phyloP scores from a whole-genome alignment of 2,329 filamentous ascomycete genomes.

The Phoma sp. region DNA sequence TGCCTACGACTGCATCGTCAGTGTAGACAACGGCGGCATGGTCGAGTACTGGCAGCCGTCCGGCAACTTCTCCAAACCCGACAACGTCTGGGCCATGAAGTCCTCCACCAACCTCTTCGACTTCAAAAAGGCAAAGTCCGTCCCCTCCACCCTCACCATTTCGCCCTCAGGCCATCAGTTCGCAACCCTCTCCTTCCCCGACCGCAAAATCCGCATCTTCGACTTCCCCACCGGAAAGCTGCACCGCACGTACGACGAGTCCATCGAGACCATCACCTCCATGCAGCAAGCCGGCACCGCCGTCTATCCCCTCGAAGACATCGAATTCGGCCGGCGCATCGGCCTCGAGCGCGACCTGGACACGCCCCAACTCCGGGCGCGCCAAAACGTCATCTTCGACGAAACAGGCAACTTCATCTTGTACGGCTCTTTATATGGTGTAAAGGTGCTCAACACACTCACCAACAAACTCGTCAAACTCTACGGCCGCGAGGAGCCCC shows the following conservation, averaged over 20 bases:
- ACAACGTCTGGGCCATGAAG: conserved; percentile 90
- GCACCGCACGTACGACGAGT: conserved; percentile 93
- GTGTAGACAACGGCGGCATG: conserved; percentile 89
- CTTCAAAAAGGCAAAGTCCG: conserved; percentile 90
- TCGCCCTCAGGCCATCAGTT: conserved; percentile 88
- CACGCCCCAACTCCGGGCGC: conserved; percentile 67
- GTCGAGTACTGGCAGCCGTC: conserved; percentile 93
- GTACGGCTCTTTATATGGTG: conserved; percentile 88
- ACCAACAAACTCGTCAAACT: conserved; percentile 91
- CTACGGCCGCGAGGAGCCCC: conserved; percentile 87
- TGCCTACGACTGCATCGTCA: conserved; percentile 86
- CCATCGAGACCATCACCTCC: conserved; percentile 82
- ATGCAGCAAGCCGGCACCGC: conserved; percentile 96
- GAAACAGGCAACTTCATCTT: conserved; percentile 95
- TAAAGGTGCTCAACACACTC: conserved; percentile 95
- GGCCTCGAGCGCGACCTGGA: conserved; percentile 88
- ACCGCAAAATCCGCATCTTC: conserved; percentile 91
- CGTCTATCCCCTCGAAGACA: conserved; percentile 78
- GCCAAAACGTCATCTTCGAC: conserved; percentile 89
- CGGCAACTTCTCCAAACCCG: conserved; percentile 84
- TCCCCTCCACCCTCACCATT: conserved; percentile 79
- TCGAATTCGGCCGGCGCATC: conserved; percentile 89
- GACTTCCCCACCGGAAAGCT: conserved; percentile 90
- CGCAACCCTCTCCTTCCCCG: conserved; percentile 87
- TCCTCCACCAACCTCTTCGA: conserved; percentile 94